Evolutionary conservation across 805 yeast species (phyloP), one percentile per base, ranked within the genome.

Genomic region (Cyberlindnera saturnus): DNA sequence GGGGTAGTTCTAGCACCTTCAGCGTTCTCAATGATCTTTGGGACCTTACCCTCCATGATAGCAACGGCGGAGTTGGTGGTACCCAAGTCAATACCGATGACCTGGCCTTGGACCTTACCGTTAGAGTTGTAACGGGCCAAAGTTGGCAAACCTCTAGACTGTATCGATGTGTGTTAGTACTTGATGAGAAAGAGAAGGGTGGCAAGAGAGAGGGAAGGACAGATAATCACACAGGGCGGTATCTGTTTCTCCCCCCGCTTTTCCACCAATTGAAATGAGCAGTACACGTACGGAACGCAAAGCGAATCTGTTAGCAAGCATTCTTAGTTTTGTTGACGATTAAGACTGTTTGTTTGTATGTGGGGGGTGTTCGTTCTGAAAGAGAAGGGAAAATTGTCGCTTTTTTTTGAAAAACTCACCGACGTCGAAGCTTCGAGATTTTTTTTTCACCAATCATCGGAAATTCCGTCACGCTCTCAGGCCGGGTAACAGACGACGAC

Each of bases 11-110:
- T 70, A 44, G 80, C 77, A 46, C 93, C 93, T 66, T 85, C 87
- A 51, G 82, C 83, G 60, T 84, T 82, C 65, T 86, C 91, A 46
- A 85, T 73, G 47, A 85, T 82, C 58, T 78, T 78, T 65, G 82
- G 81, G 40, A 82, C 67, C 34, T 58, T 58, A 55, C 62, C 62
- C 47, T 58, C 62, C 62, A 58, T 58, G 39, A 58, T 40, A 44
- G 95, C 93, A 38, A 85, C 91, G n/a, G 93, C 95, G 42, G 91
- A 84, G 68, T 86, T 86, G 41, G 95, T 86, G 41, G 95, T 86
- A 45, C 95, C 95, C 51, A 86, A 67, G 64, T 86, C 95, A 52
- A 86, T 85, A 57, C 95, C 95, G 44, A 83, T 78, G 14, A 83
- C 88, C 52, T 56, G 61, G 40, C 63, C 63, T 53, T 59, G 63